phyloP scores from a whole-genome alignment of 2,329 filamentous ascomycete genomes.

The Diplodia corticola region DNA sequence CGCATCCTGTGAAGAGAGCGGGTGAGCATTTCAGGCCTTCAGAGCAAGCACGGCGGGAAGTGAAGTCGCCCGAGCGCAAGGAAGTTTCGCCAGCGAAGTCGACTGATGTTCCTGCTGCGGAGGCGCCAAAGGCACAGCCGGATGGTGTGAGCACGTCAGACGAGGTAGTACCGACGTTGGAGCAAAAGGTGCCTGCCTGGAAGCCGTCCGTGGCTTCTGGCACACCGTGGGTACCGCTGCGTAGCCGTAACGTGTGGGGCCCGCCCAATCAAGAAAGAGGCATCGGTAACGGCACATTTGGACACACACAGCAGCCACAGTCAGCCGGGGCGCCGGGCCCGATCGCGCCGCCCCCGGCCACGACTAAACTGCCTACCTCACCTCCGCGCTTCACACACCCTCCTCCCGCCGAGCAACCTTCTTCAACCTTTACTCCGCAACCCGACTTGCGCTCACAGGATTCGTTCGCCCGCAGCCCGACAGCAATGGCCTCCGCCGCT shows the following conservation, averaged over 20 bases:
- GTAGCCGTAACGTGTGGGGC: conserved; percentile 67
- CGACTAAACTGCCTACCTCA: conserved; percentile 18
- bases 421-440: conserved; percentile 30
- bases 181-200: conserved; percentile 49
- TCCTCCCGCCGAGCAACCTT: conserved; percentile 32
- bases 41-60: conserved; percentile 8
- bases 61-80: conserved; percentile 16
- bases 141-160: conserved; percentile 45
- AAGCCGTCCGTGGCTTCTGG: conserved; percentile 15
- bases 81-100: conserved; percentile 10
- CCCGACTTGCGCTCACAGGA: conserved; percentile 21
- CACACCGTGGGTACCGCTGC: conserved; percentile 12
- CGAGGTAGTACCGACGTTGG: conserved; percentile 39
- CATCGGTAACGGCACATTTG: conserved; percentile 77
- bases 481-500: conserved; percentile 15
- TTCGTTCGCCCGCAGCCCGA: background rate
- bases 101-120: background rate
- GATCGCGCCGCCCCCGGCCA: conserved; percentile 29
- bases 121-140: background rate
- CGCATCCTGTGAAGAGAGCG: conserved; percentile 50
- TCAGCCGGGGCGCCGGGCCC: conserved; percentile 34
- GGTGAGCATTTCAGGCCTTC: conserved; percentile 15
- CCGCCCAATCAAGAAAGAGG: conserved; percentile 67
- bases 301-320: conserved; percentile 47
- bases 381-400: conserved; percentile 23